Evolutionary conservation across 257 asterid species (phyloP), one percentile per base, ranked within the genome.

Genomic region (Sherardia arvensis): DNA sequence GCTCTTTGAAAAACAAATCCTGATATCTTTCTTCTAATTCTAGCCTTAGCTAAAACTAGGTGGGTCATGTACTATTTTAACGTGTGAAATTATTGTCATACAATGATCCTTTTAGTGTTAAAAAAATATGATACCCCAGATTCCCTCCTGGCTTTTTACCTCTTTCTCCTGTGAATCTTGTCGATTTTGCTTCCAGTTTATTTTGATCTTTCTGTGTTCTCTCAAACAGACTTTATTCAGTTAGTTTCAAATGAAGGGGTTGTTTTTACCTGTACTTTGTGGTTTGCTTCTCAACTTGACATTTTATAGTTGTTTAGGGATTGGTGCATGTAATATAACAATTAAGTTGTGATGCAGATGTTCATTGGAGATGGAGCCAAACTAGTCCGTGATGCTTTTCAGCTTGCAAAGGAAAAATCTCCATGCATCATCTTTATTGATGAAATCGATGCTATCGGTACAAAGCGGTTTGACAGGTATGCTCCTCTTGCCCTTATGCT

Each of bases 351-450:
- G 74, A 59, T 76, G 10, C 71, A 90, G 97, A 87, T 83, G 95
- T 90, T 85, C 80, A 87, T 85, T 63, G 95, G 95, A 54, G 92
- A 87, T 69, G 95, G 95, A 67, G 94, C 97, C 49, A 91, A 91
- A 72, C 91, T 91, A 74, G 98, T 88, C 20, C 94, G 98, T 43
- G 96, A 86, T 81, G 98, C 98, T 55, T 91, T 91, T 53, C 88
- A 72, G 75, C 95, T 91, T 45, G 97, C 97, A 34, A 91, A 91
- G 74, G 97, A 91, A 73, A 91, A 91, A 64, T 84, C 97, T 61
- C 97, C 97, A 28, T 91, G 97, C 78, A 87, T 87, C 74, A 91
- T 87, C 66, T 91, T 91, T 72, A 91, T 91, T 65, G 97, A 91
- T 69, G 97, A 91, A 74, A 91, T 91, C 67, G 97, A 91, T 80